Percentiles rank a stretch among this genome's conserved stretches.
Evolutionary conservation across 1,284 basidiomycete genomes (phyloP).

Genomic region (Moniliophthora roreri): DNA sequence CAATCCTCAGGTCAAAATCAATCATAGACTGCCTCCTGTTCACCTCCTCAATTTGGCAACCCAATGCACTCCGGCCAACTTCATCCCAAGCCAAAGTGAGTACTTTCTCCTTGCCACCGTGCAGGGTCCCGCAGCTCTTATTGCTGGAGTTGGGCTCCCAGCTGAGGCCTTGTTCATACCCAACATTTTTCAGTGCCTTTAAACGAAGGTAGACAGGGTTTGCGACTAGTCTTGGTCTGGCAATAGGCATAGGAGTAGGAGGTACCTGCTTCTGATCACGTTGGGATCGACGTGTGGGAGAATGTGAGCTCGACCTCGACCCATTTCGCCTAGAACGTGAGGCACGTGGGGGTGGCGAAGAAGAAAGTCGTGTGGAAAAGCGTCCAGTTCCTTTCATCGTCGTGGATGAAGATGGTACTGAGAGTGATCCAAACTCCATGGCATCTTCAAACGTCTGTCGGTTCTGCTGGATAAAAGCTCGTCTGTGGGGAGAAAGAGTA

Average conservation of each 20-base stretch:
- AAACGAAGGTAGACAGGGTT: conserved; percentile 60
- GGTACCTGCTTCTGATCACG: conserved; percentile 14
- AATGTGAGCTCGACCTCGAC: conserved; percentile 1
- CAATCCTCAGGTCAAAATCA: not conserved
- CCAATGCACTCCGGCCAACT: conserved; percentile 50
- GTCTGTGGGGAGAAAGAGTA: conserved; percentile 33
- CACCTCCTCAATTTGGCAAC: conserved; percentile 17
- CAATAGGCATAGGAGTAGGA: conserved; percentile 27
- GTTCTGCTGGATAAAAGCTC: conserved; percentile 18
- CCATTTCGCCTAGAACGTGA: not conserved
- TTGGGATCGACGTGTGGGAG: not conserved
- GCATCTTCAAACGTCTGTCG: not conserved
- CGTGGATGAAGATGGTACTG: not conserved
- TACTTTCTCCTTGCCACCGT: conserved; percentile 56
- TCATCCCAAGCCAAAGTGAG: conserved; percentile 59
- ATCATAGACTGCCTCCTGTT: not conserved
- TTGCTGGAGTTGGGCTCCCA: conserved; percentile 37
- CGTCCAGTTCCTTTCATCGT: not conserved
- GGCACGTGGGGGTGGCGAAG: not conserved
- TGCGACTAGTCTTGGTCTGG: conserved; percentile 48
- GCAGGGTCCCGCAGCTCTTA: conserved; percentile 42
- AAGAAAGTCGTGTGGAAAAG: conserved; percentile 1
- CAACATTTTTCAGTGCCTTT: conserved; percentile 54
- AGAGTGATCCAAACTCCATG: conserved; percentile 2
- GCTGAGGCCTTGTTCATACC: conserved; percentile 36